These are phyloP conservation scores for Stagonosporopsis rhizophila DNA, from an alignment of 2,329 filamentous ascomycete genomes.

Conservation along the genomic window DNA sequence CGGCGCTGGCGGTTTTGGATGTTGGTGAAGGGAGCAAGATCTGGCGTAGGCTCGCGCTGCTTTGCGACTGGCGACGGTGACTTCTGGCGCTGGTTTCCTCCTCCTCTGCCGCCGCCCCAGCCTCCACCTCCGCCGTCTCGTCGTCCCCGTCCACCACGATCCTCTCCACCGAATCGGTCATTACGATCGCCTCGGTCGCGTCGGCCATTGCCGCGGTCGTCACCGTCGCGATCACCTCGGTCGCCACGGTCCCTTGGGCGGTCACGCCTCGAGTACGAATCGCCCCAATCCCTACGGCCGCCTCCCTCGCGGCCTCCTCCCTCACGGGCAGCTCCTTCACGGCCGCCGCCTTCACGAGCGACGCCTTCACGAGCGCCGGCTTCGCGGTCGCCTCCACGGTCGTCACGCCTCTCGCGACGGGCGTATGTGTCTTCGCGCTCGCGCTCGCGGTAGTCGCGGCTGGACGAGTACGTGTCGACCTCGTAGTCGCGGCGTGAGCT, in stretches of 20 bases:
- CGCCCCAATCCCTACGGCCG: slow-evolving; percentile 60
- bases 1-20: slow-evolving; percentile 87
- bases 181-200: slow-evolving; percentile 54
- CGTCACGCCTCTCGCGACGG: slow-evolving; percentile 63
- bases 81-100: slow-evolving; percentile 62
- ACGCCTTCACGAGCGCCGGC: slow-evolving; percentile 7
- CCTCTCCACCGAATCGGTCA: slow-evolving; percentile 50
- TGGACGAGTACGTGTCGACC: slow-evolving; percentile 88
- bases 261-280: slow-evolving; percentile 54
- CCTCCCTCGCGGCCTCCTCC: slow-evolving; percentile 22
- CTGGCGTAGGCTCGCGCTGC: slow-evolving; percentile 94
- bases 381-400: slow-evolving; percentile 59
- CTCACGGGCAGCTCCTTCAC: slow-evolving; percentile 40
- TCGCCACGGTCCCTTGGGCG: slow-evolving; percentile 41
- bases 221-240: slow-evolving; percentile 42
- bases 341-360: slow-evolving; percentile 44
- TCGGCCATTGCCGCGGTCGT: slow-evolving; percentile 44
- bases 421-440: slow-evolving; percentile 93
- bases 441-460: slow-evolving; percentile 88
- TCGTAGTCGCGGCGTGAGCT: slow-evolving; percentile 71
- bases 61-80: slow-evolving; percentile 80
- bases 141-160: slow-evolving; percentile 42
- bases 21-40: slow-evolving; percentile 84
- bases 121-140: slow-evolving; percentile 29
- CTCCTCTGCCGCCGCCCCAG: slow-evolving; percentile 24